These are phyloP conservation scores for Acer campestre DNA, from an alignment of 345 rosid genomes.

Conservation along the genomic window DNA sequence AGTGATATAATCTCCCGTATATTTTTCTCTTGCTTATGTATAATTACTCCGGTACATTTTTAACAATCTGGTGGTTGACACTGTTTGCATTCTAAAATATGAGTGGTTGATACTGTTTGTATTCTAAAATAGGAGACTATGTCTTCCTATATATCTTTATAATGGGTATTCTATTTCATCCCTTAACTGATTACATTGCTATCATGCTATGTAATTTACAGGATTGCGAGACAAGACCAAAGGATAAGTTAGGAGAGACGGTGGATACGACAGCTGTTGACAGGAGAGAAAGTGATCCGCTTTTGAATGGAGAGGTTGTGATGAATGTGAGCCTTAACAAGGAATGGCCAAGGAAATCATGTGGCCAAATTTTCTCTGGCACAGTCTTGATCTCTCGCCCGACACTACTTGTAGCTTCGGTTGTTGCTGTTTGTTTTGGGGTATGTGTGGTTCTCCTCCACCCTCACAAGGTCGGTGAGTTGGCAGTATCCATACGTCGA, in stretches of 20 bases:
- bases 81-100: neutral
- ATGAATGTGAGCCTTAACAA: constrained; percentile 45
- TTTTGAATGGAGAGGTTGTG: constrained; percentile 52
- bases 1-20: neutral
- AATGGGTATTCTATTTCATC: neutral
- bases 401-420: constrained; percentile 39
- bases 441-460: constrained; percentile 71
- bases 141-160: neutral
- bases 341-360: constrained; percentile 48
- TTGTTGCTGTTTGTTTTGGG: constrained; percentile 64
- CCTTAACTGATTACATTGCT: neutral
- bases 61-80: neutral
- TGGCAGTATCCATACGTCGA: constrained; percentile 69
- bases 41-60: neutral
- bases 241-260: constrained; percentile 23
- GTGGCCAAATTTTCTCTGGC: constrained; percentile 32
- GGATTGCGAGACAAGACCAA: constrained; percentile 45
- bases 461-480: constrained; percentile 65
- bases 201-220: constrained; percentile 31
- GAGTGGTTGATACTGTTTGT: no score
- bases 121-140: neutral
- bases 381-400: constrained; percentile 47
- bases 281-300: constrained; percentile 46
- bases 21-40: neutral
- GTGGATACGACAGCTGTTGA: constrained; percentile 20